Evolutionary conservation across 805 yeast genomes (phyloP).

Genomic region (Kuraishia molischiana): DNA sequence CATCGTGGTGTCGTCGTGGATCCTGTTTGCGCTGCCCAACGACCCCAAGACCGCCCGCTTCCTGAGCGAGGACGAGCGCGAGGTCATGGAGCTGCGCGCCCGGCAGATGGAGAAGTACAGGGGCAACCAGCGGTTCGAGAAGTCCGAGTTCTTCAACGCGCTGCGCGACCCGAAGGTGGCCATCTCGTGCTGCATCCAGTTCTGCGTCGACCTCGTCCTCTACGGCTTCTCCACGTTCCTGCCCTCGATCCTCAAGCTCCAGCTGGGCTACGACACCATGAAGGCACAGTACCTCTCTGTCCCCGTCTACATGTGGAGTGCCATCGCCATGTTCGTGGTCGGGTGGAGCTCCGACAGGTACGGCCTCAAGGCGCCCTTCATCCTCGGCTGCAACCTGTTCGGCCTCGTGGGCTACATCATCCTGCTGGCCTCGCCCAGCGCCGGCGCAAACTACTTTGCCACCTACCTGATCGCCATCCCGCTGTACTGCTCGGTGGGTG

Average conservation of each 20-base stretch:
- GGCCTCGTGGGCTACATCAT: constrained; percentile 23
- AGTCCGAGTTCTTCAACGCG: constrained; percentile 21
- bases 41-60: constrained; percentile 17
- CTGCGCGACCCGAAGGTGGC: constrained; percentile 26
- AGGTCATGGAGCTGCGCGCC: constrained; percentile 23
- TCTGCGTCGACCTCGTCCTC: constrained; percentile 30
- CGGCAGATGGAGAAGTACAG: constrained; percentile 23
- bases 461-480: constrained; percentile 24
- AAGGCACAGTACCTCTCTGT: constrained; percentile 29
- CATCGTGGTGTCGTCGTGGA: constrained; percentile 19
- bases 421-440: constrained; percentile 16
- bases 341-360: constrained; percentile 12
- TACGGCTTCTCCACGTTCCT: constrained; percentile 33
- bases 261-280: constrained; percentile 18
- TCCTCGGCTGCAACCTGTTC: constrained; percentile 14
- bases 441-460: constrained; percentile 26
- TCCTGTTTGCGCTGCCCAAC: constrained; percentile 19
- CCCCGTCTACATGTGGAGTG: constrained; percentile 27
- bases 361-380: constrained; percentile 21
- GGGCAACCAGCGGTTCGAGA: constrained; percentile 21
- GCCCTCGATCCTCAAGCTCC: constrained; percentile 26
- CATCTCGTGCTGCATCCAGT: constrained; percentile 27
- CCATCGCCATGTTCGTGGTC: constrained; percentile 12
- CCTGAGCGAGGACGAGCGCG: constrained; percentile 13
- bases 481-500: constrained; percentile 25